Evolutionary conservation across 371 early-diverging fungal species (phyloP).

Genomic region (Rhizopus delemar): DNA sequence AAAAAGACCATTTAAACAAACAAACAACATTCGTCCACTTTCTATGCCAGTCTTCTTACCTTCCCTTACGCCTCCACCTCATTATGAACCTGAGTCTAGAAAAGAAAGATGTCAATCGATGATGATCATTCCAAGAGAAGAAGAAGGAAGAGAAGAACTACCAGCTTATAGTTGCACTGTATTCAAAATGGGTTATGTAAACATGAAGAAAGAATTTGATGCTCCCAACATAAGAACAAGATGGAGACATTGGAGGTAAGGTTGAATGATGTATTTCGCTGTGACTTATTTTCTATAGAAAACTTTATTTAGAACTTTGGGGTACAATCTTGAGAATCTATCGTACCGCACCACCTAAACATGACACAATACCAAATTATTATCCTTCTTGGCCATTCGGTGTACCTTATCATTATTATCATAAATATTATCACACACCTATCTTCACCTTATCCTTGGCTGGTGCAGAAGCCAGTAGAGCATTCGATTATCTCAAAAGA

Average conservation of each 20-base stretch:
- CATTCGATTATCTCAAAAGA: constrained; percentile 47
- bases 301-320: constrained; percentile 48
- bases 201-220: constrained; percentile 47
- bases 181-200: constrained; percentile 50
- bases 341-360: constrained; percentile 30
- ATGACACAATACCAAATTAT: constrained; percentile 11
- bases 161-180: constrained; percentile 49
- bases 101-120: constrained; percentile 39
- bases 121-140: constrained; percentile 30
- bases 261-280: neutral
- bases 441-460: constrained; percentile 34
- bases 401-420: constrained; percentile 28
- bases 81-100: constrained; percentile 9
- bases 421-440: constrained; percentile 35
- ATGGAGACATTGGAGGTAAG: constrained; percentile 47
- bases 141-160: constrained; percentile 40
- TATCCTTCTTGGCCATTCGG: constrained; percentile 16
- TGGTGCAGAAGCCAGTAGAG: constrained; percentile 46
- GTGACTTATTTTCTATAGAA: constrained; percentile 23
- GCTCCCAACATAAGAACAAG: constrained; percentile 33
- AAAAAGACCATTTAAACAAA: constrained; percentile 9
- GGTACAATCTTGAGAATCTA: constrained; percentile 45
- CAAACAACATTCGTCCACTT: constrained; percentile 16
- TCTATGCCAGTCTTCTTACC: constrained; percentile 27
- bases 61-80: constrained; percentile 18